A percentile compares a stretch with the other conserved stretches of the same genome.
These are phyloP conservation scores for Licmophora abbreviata DNA, from an alignment of 108 stramenopile genomes.

Conservation along the genomic window DNA sequence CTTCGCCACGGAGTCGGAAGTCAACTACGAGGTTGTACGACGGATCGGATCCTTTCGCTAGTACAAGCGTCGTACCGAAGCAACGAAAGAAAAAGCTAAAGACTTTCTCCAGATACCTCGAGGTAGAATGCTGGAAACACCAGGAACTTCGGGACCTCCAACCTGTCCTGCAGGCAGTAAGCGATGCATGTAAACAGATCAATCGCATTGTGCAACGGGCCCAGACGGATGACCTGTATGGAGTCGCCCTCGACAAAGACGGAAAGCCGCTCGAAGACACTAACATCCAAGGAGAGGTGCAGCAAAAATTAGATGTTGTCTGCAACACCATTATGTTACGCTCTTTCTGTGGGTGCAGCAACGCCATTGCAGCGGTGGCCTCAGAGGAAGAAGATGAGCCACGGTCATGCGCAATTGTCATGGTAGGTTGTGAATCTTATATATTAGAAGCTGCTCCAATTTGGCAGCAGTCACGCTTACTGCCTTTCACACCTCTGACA, in stretches of 20 bases:
- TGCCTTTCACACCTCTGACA: too few species aligned
- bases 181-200: conserved; percentile 85
- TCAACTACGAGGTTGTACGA: too few species aligned
- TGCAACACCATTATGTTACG: conserved; percentile 83
- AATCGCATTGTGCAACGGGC: conserved; percentile 82
- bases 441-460: too few species aligned
- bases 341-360: conserved; percentile 69
- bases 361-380: conserved; percentile 64
- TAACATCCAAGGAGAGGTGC: conserved; percentile 85
- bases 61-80: neutral
- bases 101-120: conserved; percentile 72
- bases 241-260: conserved; percentile 50
- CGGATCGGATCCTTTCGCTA: too few species aligned
- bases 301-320: conserved; percentile 84
- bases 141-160: conserved; percentile 56
- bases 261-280: conserved; percentile 45
- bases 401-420: conserved; percentile 67
- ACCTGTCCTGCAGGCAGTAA: conserved; percentile 64
- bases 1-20: too few species aligned
- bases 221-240: conserved; percentile 87
- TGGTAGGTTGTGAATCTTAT: conserved; percentile 51
- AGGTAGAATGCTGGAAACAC: conserved; percentile 82
- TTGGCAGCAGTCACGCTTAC: too few species aligned
- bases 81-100: conserved; percentile 75
- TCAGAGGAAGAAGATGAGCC: conserved; percentile 80